phyloP scores from a whole-genome alignment of 345 rosid genomes.

The Sisymbrium irio region DNA sequence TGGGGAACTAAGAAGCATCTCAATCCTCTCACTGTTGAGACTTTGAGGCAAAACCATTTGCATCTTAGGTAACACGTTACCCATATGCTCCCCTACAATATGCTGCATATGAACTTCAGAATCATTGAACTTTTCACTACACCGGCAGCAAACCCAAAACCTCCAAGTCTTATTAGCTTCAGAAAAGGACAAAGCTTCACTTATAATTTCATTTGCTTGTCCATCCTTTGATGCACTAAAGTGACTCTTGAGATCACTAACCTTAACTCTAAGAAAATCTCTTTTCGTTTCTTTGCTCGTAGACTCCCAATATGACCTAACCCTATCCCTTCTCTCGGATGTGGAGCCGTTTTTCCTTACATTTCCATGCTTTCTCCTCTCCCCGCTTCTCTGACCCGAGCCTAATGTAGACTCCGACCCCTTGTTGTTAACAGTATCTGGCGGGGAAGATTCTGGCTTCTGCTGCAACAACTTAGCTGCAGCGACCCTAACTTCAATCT shows the following conservation, averaged over 20 bases:
- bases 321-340: slow-evolving; percentile 63
- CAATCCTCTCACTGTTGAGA: slow-evolving; percentile 63
- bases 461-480: slow-evolving; percentile 89
- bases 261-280: slow-evolving; percentile 58
- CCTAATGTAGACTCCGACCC: slow-evolving; percentile 46
- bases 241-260: slow-evolving; percentile 61
- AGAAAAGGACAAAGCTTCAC: slow-evolving; percentile 59
- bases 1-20: slow-evolving; percentile 63
- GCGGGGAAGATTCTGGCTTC: slow-evolving; percentile 51
- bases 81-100: slow-evolving; percentile 74
- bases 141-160: slow-evolving; percentile 77
- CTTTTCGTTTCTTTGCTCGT: slow-evolving; percentile 55
- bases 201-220: slow-evolving; percentile 51
- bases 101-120: slow-evolving; percentile 76
- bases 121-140: slow-evolving; percentile 59
- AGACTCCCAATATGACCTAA: slow-evolving; percentile 68
- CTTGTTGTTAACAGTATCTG: slow-evolving; percentile 41
- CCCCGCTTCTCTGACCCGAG: slow-evolving; percentile 57
- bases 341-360: slow-evolving; percentile 54
- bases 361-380: slow-evolving; percentile 66
- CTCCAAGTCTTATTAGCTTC: slow-evolving; percentile 67
- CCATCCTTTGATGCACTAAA: slow-evolving; percentile 58
- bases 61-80: slow-evolving; percentile 66
- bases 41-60: slow-evolving; percentile 73
- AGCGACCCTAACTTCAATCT: slow-evolving; percentile 93